A percentile compares a stretch with the other conserved stretches of the same genome.
phyloP scores from a whole-genome alignment of 2,329 filamentous ascomycete species.

The Falciphora oryzae region DNA sequence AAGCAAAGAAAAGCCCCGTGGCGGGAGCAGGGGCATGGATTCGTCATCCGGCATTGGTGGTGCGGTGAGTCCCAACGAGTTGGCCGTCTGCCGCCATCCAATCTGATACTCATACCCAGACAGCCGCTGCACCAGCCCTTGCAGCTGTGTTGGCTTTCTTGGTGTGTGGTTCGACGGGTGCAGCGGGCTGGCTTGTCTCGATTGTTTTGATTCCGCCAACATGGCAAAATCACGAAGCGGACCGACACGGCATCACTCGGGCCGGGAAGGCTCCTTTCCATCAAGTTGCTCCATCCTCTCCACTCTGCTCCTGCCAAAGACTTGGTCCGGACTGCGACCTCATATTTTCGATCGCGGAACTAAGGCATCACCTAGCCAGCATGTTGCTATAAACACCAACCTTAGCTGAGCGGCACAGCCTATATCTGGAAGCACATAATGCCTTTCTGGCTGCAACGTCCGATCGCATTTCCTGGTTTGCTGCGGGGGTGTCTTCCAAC shows the following conservation, averaged over 20 bases:
- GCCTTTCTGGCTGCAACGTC: background rate
- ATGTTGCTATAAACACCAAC: background rate
- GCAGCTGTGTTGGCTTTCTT: background rate
- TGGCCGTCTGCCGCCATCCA: background rate
- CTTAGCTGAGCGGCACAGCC: background rate
- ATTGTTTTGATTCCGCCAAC: no score
- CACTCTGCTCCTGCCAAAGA: no score
- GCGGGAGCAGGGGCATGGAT: no score
- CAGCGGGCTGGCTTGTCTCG: no score
- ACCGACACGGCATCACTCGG: background rate
- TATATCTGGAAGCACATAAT: background rate
- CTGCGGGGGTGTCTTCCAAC: background rate
- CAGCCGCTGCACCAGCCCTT: background rate
- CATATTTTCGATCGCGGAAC: no score
- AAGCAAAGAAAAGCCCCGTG: constrained; percentile 4
- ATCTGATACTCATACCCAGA: background rate
- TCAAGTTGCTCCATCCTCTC: no score
- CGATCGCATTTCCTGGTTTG: background rate
- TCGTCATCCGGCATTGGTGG: background rate
- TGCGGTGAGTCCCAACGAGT: background rate
- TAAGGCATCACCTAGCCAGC: background rate
- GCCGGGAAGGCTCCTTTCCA: no score
- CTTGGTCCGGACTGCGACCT: no score
- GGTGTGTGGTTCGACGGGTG: background rate
- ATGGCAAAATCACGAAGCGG: no score